Evolutionary conservation across 1,139 yeast genomes (phyloP), one percentile per base, ranked within the genome.

Genomic region (Pichia sp.): DNA sequence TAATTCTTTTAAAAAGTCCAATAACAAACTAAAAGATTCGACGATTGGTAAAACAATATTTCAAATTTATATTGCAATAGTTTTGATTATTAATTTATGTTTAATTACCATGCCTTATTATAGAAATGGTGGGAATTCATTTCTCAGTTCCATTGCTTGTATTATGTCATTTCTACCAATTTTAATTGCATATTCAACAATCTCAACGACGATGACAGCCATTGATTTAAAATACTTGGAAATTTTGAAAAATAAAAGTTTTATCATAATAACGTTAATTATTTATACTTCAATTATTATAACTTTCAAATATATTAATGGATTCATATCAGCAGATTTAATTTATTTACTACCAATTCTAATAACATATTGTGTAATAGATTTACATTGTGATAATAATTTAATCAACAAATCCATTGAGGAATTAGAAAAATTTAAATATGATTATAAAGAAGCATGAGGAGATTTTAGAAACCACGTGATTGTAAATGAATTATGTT

Each of bases 391-490:
- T n/a, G 66, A 64, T 46, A 50, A 58, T 11, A 48, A 55, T 3
- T 48, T 47, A 4, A 34, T 65, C 19, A 53, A 49, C 28, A 42
- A 42, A 5, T 57, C 56, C n/a, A 54, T 65, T n/a, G 31, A 47
- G 1, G 41, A 59, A 19, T 52, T 65, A 34, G 60, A 60, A 29
- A 53, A 43, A 18, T 18, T 59, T 33, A 61, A 54, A 46, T 65
- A 64, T 50, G 46, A 59, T 49, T 65, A 63, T 51, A 64, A 62
- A 47, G 62, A 59, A 28, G 69, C 66, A 18, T 64, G 57, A 59
- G 46, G 44, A 14, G 25, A 3, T 13, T 22, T 47, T 28, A 29
- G 43, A 30, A 54, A 48, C 56, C 56, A 54, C 6, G 49, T 46
- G 4, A 54, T 33, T 31, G 49, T 30, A 19, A 54, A 54, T 13